Conservation (phyloP, 2,329 filamentous ascomycete genomes). For the Fusarium sp. region DNA sequence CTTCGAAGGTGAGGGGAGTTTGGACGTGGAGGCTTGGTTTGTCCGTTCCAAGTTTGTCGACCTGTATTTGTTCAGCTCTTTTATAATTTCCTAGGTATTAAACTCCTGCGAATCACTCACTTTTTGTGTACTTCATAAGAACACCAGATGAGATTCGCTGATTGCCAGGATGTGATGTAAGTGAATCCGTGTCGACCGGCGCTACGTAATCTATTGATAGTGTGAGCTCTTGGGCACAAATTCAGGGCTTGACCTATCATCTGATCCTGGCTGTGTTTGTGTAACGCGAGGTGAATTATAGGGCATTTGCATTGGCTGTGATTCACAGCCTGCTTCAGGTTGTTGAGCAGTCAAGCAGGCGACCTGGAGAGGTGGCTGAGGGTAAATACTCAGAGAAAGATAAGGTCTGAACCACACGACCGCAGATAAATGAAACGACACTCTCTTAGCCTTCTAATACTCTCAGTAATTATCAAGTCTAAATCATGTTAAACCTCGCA, state of each 20-base stretch:
- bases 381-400: neutral
- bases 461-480: neutral
- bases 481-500: neutral
- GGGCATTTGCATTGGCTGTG: too few species aligned
- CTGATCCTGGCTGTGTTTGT: neutral
- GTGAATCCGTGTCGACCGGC: neutral
- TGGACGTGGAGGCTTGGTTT: neutral
- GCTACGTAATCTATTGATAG: neutral
- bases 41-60: neutral
- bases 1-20: neutral
- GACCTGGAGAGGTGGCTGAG: neutral
- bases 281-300: neutral
- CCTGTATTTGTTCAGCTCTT: neutral
- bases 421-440: neutral
- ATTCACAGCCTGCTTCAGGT: too few species aligned
- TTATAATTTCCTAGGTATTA: neutral
- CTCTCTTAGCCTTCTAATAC: neutral
- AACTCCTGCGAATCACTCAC: neutral
- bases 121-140: neutral
- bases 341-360: neutral
- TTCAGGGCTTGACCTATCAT: neutral
- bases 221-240: neutral
- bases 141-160: neutral
- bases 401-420: neutral
- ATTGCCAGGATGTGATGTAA: neutral